Evolutionary conservation across 768 basidiomycete genomes (phyloP).

Genomic region (Strobilomyces confusus): DNA sequence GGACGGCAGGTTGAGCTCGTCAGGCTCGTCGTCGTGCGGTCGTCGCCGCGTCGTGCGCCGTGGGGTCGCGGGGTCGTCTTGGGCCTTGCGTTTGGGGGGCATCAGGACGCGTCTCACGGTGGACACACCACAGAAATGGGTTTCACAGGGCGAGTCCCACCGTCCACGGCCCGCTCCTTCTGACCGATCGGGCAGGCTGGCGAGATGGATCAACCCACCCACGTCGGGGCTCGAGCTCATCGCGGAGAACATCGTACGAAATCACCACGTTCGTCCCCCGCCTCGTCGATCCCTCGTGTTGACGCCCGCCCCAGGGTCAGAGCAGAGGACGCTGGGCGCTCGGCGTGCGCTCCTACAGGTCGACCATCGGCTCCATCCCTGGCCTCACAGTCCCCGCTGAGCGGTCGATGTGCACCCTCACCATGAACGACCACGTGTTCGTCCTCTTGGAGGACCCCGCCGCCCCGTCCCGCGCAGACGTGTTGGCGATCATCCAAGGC

Average conservation of each 20-base stretch:
- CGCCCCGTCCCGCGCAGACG: conserved; percentile 64
- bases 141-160: conserved; percentile 50
- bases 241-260: conserved; percentile 60
- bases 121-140: conserved; percentile 48
- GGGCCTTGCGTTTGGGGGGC: conserved; percentile 43
- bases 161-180: background rate
- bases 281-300: conserved; percentile 17
- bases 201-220: conserved; percentile 82
- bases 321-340: conserved; percentile 65
- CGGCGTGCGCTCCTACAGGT: conserved; percentile 69
- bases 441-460: conserved; percentile 74
- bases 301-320: conserved; percentile 44
- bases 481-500: conserved; percentile 29
- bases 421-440: conserved; percentile 79
- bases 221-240: conserved; percentile 65
- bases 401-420: conserved; percentile 69
- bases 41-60: conserved; percentile 34
- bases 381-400: conserved; percentile 52
- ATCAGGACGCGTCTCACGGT: no score
- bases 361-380: conserved; percentile 56
- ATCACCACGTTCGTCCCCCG: conserved; percentile 67
- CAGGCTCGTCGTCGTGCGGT: conserved; percentile 18
- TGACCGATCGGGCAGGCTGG: conserved; percentile 44
- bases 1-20: conserved; percentile 29
- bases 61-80: conserved; percentile 22